Evolutionary conservation across 2,329 filamentous ascomycete genomes (phyloP), one percentile per base, ranked within the genome.

Genomic region (Aspergillus phoenicis): DNA sequence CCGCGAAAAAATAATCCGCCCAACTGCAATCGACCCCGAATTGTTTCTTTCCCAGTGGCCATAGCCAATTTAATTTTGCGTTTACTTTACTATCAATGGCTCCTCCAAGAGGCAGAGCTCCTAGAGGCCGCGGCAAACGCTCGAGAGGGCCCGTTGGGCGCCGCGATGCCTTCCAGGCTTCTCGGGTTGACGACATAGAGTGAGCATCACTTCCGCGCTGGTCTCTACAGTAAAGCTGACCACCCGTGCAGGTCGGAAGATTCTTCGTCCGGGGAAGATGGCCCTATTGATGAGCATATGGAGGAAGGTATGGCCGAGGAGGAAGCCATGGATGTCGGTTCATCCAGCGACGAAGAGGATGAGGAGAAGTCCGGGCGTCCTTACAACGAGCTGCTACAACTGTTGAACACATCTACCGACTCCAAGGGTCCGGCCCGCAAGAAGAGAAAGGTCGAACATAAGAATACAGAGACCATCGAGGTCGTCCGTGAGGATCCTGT

Each of bases 311-410:
- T 69, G 10, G 66, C 81, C 1, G 80, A 81, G 36, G 81, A 83
- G 13, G 67, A 66, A 17, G 41, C 61, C 24, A 66, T 71, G 61
- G 71, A 73, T 8, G 72, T 73, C 10, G 69, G 62, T 22, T 80
- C 81, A 1, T 75, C 73, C 28, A 79, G 75, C 22, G 78, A 75
- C 61, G 78, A 78, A 20, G 77, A 76, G 41, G 82, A 82, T 51
- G 80, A 82, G 30, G 62, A 74, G 52, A 63, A 67, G 28, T 66
- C 68, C 4, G 74, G 65, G 60, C 78, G 75, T 33, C 82, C 85
- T 8, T 89, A 88, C 70, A 84, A 82, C 58, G 76, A 81, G 52
- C 76, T 89, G 15, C 75, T 89, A 15, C 81, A 85, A 63, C 79
- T 86, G 2, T 79, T 88, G 22, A 79, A 82, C 59, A 69, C 80